phyloP scores from a whole-genome alignment of 1,284 basidiomycete species.

The Irpex rosettiformis region DNA sequence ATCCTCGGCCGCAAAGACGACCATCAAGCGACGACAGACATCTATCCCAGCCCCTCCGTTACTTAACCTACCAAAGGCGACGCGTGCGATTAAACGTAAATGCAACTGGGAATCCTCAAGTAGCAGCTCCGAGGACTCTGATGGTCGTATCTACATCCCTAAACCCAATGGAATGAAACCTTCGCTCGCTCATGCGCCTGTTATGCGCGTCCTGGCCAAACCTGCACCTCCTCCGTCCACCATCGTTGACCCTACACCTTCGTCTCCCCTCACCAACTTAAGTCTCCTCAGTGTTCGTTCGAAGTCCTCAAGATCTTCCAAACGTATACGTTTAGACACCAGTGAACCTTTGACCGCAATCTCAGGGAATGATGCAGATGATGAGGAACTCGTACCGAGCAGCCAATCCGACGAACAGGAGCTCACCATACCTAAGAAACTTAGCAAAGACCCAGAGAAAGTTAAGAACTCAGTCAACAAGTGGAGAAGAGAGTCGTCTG shows the following conservation, averaged over 20 bases:
- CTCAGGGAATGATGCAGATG: slow-evolving; percentile 6
- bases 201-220: neutral
- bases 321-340: slow-evolving; percentile 21
- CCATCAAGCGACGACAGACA: slow-evolving; percentile 10
- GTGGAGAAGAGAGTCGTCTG: slow-evolving; percentile 34
- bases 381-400: slow-evolving; percentile 49
- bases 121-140: slow-evolving; percentile 3
- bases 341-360: neutral
- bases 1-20: slow-evolving; percentile 13
- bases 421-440: slow-evolving; percentile 31
- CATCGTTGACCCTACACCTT: slow-evolving; percentile 3
- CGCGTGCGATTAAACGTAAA: slow-evolving; percentile 21
- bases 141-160: slow-evolving; percentile 4
- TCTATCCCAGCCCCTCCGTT: neutral
- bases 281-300: slow-evolving; percentile 1
- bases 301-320: slow-evolving; percentile 12
- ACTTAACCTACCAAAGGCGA: slow-evolving; percentile 8
- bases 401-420: slow-evolving; percentile 70
- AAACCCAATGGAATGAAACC: slow-evolving; percentile 4
- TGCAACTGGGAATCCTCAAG: slow-evolving; percentile 11
- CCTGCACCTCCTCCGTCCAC: slow-evolving; percentile 8
- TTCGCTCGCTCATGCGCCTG: slow-evolving; percentile 4
- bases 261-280: slow-evolving; percentile 9
- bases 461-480: slow-evolving; percentile 37
- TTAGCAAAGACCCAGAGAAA: slow-evolving; percentile 25